Percentiles rank a stretch among this genome's conserved stretches.
Conservation (phyloP, 2,329 filamentous ascomycete genomes). For the Cryoendolithus antarcticus region DNA sequence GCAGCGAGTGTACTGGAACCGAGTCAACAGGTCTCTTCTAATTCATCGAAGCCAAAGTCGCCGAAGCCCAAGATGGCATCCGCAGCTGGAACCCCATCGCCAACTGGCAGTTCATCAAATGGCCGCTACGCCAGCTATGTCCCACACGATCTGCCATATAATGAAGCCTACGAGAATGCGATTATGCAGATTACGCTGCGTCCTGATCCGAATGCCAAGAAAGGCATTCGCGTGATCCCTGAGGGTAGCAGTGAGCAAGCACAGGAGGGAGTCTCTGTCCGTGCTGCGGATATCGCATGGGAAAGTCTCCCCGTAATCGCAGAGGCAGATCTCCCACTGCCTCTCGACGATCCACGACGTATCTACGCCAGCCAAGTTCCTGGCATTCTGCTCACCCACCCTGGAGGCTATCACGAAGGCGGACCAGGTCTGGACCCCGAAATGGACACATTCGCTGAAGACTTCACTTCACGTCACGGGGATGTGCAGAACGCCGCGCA, state of each 20-base stretch:
- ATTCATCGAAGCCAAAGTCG: too few relatives aligned
- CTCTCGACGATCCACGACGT: conserved; percentile 30
- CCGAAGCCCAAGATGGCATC: too few relatives aligned
- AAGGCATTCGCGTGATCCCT: conserved; percentile 16
- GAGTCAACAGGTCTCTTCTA: too few relatives aligned
- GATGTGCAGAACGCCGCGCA: conserved; percentile 24
- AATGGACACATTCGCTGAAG: conserved; percentile 26
- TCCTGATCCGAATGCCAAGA: conserved; percentile 9
- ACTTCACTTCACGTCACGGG: conserved; percentile 27
- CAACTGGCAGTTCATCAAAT: conserved; percentile 4
- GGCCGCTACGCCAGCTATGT: conserved; percentile 27
- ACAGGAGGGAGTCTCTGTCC: conserved; percentile 15
- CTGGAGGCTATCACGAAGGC: conserved; percentile 35
- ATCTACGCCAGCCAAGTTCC: conserved; percentile 31
- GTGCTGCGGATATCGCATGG: conserved; percentile 15
- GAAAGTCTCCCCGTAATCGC: conserved; percentile 17
- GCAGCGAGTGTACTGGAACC: too few relatives aligned
- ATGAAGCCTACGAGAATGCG: conserved; percentile 32
- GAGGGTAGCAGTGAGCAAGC: conserved; percentile 16
- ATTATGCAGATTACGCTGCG: conserved; percentile 29
- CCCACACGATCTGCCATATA: conserved; percentile 31
- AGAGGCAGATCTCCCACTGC: conserved; percentile 28
- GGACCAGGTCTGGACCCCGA: conserved; percentile 31
- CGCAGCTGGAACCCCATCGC: too few relatives aligned
- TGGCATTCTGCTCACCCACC: conserved; percentile 33